phyloP scores from a whole-genome alignment of 768 basidiomycete species.

The Tulasnella sp. region DNA sequence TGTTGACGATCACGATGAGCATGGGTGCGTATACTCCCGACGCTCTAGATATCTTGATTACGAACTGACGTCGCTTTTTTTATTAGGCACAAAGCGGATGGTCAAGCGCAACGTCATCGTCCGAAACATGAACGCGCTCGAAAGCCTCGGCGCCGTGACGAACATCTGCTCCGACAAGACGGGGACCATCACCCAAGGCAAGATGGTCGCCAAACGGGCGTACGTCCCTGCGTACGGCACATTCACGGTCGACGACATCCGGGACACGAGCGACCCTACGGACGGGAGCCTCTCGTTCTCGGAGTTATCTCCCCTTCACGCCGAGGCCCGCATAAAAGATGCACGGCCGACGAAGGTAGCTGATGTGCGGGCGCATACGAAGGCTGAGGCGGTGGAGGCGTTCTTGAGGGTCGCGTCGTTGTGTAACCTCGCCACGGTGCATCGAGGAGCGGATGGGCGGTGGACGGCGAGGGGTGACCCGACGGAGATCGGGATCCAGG shows the following conservation, averaged over 20 bases:
- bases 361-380: not conserved
- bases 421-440: constrained; percentile 32
- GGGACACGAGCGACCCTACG: constrained; percentile 20
- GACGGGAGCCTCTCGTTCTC: constrained; percentile 16
- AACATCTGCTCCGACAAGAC: constrained; percentile 47
- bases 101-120: constrained; percentile 37
- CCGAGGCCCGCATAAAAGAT: constrained; percentile 1
- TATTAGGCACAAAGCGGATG: constrained; percentile 33
- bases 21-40: not conserved
- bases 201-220: constrained; percentile 33
- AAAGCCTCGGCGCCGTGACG: constrained; percentile 41
- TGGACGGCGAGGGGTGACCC: constrained; percentile 35
- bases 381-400: constrained; percentile 18
- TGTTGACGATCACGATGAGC: constrained; percentile 39
- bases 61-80: not conserved
- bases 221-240: constrained; percentile 28
- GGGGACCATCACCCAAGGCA: constrained; percentile 38
- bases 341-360: not conserved
- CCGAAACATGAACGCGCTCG: constrained; percentile 42
- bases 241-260: constrained; percentile 20
- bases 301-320: not conserved
- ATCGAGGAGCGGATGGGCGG: constrained; percentile 21
- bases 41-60: not conserved
- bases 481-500: constrained; percentile 33
- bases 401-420: constrained; percentile 29